Percentiles rank a stretch among this genome's conserved stretches.
These are phyloP conservation scores for Peltaster fructicola DNA, from an alignment of 2,329 filamentous ascomycete species.

Conservation along the genomic window DNA sequence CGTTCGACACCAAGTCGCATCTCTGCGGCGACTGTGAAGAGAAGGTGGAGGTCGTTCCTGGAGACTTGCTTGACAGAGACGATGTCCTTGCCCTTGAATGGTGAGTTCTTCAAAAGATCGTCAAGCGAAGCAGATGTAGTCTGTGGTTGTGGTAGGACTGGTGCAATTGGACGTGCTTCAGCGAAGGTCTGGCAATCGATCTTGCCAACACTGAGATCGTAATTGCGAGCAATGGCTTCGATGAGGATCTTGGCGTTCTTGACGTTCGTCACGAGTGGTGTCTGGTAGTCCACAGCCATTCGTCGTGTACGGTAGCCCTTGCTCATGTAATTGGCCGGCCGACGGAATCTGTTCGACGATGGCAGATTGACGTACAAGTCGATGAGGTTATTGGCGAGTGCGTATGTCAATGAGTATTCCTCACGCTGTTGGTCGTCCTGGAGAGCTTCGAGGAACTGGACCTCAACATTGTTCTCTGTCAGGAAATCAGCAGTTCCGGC, in stretches of 20 bases:
- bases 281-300: constrained; percentile 97
- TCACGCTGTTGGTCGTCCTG: constrained; percentile 68
- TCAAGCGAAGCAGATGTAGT: constrained; percentile 37
- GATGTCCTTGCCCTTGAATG: constrained; percentile 80
- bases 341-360: constrained; percentile 93
- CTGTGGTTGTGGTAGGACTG: constrained; percentile 26
- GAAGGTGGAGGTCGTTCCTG: constrained; percentile 70
- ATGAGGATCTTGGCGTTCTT: constrained; percentile 98
- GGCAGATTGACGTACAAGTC: constrained; percentile 98
- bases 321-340: constrained; percentile 96
- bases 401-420: constrained; percentile 92
- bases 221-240: constrained; percentile 81
- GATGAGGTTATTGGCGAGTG: constrained; percentile 93
- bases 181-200: constrained; percentile 80
- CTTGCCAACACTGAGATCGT: constrained; percentile 62
- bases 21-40: constrained; percentile 94
- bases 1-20: constrained; percentile 92
- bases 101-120: constrained; percentile 58
- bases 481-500: constrained; percentile 94
- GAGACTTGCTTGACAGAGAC: constrained; percentile 83
- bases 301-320: constrained; percentile 91
- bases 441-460: constrained; percentile 85
- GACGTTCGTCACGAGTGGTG: constrained; percentile 91
- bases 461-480: constrained; percentile 76
- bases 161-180: constrained; percentile 18